Conservation (phyloP, 768 basidiomycete genomes). For the Sporobolomyces pararoseus region DNA sequence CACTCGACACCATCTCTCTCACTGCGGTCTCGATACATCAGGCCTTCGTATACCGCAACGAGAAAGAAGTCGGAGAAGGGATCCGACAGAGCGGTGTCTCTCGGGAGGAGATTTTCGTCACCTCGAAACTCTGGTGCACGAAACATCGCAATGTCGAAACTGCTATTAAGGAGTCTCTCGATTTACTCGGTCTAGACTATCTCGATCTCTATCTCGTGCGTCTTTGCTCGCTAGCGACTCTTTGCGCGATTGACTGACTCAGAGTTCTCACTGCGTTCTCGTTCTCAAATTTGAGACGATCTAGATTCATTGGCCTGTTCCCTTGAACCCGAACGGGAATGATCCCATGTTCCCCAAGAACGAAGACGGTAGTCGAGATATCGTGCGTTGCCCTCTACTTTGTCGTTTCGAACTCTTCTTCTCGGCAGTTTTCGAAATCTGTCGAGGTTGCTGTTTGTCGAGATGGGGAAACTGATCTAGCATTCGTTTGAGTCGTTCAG, state of each 20-base stretch:
- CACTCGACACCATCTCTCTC: constrained; percentile 40
- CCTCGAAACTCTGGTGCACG: constrained; percentile 54
- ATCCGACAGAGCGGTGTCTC: constrained; percentile 71
- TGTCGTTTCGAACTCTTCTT: too few relatives aligned
- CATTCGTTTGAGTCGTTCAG: too few relatives aligned
- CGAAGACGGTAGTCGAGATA: constrained; percentile 25
- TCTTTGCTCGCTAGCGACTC: constrained; percentile 51
- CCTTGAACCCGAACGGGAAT: constrained; percentile 57
- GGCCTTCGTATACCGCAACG: constrained; percentile 56
- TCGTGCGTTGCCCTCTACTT: background rate
- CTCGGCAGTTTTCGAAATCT: background rate
- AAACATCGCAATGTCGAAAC: constrained; percentile 60
- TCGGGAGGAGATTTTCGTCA: constrained; percentile 72
- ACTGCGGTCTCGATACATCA: background rate
- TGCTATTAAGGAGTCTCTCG: constrained; percentile 67
- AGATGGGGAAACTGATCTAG: too few relatives aligned
- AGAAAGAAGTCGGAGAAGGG: constrained; percentile 75
- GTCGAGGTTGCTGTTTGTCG: too few relatives aligned
- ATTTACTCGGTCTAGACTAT: constrained; percentile 67
- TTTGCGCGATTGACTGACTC: too few relatives aligned
- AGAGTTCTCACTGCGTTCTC: background rate
- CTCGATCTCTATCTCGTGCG: constrained; percentile 60
- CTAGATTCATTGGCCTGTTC: constrained; percentile 78
- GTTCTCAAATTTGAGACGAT: background rate
- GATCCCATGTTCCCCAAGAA: constrained; percentile 40